Evolutionary conservation across 2,329 filamentous ascomycete genomes (phyloP).

Genomic region (Phyllosticta paracitricarpa): DNA sequence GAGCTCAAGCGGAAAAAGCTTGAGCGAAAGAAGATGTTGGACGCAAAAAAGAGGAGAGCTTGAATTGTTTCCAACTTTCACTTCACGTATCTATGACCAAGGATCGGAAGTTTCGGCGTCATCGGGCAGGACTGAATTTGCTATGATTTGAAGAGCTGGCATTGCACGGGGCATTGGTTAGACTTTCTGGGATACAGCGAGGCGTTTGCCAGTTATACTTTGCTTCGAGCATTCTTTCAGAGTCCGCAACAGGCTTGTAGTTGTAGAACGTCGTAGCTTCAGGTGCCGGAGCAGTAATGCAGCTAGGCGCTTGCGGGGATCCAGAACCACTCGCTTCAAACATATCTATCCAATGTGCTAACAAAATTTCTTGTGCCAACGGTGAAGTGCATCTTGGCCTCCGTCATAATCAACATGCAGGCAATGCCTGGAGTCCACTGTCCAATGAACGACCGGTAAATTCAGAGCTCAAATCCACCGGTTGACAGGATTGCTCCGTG

Average conservation of each 20-base stretch:
- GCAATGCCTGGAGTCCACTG: background rate
- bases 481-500: background rate
- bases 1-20: constrained; percentile 53
- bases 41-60: constrained; percentile 7
- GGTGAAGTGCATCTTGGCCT: background rate
- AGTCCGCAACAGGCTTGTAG: background rate
- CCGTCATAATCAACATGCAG: background rate
- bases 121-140: background rate
- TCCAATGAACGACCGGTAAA: background rate
- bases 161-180: constrained; percentile 10
- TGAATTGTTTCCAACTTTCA: background rate
- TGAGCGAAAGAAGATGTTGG: constrained; percentile 34
- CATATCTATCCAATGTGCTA: background rate
- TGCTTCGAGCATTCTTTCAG: background rate
- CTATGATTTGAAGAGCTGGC: constrained; percentile 1
- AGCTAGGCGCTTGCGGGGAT: background rate
- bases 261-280: background rate
- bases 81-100: background rate
- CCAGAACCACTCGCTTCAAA: background rate
- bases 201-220: constrained; percentile 3
- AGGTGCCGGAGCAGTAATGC: background rate
- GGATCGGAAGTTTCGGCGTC: background rate
- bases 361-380: background rate
- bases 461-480: background rate
- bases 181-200: constrained; percentile 10